Evolutionary conservation across 306 rosid genomes (phyloP).

Genomic region (Quercus engelmannii): DNA sequence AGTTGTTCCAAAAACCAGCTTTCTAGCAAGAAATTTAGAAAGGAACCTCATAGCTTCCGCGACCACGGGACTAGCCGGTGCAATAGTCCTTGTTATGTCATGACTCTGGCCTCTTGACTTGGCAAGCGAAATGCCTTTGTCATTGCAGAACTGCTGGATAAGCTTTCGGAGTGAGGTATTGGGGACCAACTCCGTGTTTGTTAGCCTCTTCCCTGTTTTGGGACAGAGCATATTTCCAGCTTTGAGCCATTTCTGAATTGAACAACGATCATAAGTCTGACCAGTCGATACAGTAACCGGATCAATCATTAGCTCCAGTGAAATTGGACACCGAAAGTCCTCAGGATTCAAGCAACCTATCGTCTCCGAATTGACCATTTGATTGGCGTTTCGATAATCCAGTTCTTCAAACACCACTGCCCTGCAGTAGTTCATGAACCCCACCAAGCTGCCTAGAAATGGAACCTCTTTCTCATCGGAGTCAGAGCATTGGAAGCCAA

Average conservation of each 20-base stretch:
- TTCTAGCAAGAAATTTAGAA: conserved; percentile 40
- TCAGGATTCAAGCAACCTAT: conserved; percentile 41
- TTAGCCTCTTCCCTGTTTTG: conserved; percentile 74
- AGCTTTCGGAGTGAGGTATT: conserved; percentile 50
- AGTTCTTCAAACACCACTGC: conserved; percentile 53
- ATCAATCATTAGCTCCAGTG: conserved; percentile 73
- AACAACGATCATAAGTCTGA: conserved; percentile 78
- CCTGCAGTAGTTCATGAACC: conserved; percentile 57
- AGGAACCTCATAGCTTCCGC: conserved; percentile 58
- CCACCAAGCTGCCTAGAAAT: conserved; percentile 52
- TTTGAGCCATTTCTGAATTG: conserved; percentile 74
- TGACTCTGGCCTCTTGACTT: conserved; percentile 13
- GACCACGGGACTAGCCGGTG: conserved; percentile 41
- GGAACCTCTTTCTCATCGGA: conserved; percentile 35
- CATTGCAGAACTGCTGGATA: conserved; percentile 48
- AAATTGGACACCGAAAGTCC: conserved; percentile 83
- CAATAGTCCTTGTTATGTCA: conserved; percentile 31
- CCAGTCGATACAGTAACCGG: conserved; percentile 91
- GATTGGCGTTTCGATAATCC: conserved; percentile 19
- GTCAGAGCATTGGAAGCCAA: conserved; percentile 18
- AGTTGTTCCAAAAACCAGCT: conserved; percentile 53
- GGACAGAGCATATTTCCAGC: conserved; percentile 72
- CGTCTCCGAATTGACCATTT: conserved; percentile 28
- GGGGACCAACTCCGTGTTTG: conserved; percentile 51
- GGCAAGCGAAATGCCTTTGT: conserved; percentile 28